Conservation (phyloP, 192 early-diverging fungal genomes). For the Endogone sp. region DNA sequence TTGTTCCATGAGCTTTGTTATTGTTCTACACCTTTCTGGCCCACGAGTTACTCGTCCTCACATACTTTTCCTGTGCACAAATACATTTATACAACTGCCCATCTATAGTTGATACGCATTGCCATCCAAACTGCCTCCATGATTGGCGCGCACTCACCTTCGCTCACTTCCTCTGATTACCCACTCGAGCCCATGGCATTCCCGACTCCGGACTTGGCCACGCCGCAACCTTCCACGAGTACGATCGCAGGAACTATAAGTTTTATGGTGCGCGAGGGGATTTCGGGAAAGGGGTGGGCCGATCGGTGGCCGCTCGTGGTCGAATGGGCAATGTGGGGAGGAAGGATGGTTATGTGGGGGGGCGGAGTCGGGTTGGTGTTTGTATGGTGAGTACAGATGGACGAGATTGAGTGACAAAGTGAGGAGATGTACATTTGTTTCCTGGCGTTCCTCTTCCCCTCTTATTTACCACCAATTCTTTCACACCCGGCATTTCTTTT, state of each 20-base stretch:
- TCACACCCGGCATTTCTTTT: neutral
- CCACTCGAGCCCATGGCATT: neutral
- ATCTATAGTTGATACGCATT: conserved; percentile 1
- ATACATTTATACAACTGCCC: conserved; percentile 13
- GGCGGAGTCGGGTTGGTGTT: neutral
- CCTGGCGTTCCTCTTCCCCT: neutral
- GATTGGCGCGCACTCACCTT: neutral
- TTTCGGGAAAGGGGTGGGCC: neutral
- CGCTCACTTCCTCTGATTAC: neutral
- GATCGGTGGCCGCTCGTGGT: neutral
- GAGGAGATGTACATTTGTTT: neutral
- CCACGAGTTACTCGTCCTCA: too few species aligned
- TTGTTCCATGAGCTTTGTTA: too few species aligned
- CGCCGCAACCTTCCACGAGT: neutral
- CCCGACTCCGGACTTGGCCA: neutral
- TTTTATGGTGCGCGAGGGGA: neutral
- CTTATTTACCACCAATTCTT: neutral
- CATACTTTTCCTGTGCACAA: too few species aligned
- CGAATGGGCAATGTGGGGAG: neutral
- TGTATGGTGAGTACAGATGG: neutral
- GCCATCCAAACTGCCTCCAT: conserved; percentile 21
- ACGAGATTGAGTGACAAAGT: too few species aligned
- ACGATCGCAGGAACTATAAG: neutral
- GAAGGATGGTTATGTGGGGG: neutral
- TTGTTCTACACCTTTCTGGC: too few species aligned